Base-by-base conservation (phyloP, 1,284 basidiomycete genomes). In the Exobasidium rhododendri region DNA sequence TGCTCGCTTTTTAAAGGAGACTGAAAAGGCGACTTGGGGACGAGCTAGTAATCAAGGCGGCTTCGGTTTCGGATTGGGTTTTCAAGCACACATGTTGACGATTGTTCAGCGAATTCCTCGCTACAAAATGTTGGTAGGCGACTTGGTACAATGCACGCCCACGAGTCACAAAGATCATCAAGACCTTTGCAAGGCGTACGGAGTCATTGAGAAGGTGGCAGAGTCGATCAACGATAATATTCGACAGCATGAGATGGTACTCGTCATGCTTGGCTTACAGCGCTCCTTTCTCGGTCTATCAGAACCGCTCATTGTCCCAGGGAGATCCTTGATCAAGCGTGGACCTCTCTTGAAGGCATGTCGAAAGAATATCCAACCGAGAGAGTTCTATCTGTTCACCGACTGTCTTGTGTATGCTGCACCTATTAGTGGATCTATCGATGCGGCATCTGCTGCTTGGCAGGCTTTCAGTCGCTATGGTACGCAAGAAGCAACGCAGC, bases 91-190 rank as follows among this genome's bases (percentile, higher is more conserved):
- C 56, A 56, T 79, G 49, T 64, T 78, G 4, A 76, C 71, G 11
- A 68, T 79, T 29, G 76, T 79, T 5, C 77, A 79, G 58, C 67
- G 77, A n/a, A 78, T 79, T 28, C 77, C 77, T 11, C 65, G 77
- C 17, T 79, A 79, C 63, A 71, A 70, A 49, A 55, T 79, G 22
- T 63, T 79, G 28, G 65, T 79, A 7, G 71, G 69, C 32, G 75
- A 73, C 32, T 61, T 79, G 28, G 63, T 79, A 57, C 68, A 69
- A 49, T 55, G 61, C 14, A 79, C 77, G 1, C 75, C 74, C 10
- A 62, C 62, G 29, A 61, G 57, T 26, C 77, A 79, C 53, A 60
- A 62, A 4, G 77, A 78, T 61, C 56, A 65, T 30, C 40, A 56
- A 44, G 67, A 71, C 22, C 63, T 78, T 43, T 51, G 51, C 22